phyloP scores from a whole-genome alignment of 257 asterid genomes.

The Solanum virginianum region DNA sequence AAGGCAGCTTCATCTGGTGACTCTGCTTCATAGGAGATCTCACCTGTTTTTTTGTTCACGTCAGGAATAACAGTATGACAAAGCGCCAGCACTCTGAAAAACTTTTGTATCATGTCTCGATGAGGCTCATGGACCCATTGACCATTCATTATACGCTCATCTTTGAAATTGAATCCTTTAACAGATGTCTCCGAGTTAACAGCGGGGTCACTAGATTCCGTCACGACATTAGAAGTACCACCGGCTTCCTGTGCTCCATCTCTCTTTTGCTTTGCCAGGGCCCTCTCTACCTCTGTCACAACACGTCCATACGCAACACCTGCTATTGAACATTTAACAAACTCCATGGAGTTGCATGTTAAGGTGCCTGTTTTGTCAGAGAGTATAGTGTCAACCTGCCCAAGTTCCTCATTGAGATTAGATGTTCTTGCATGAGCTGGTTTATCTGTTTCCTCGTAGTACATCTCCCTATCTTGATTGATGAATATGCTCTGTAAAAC shows the following conservation, averaged over 20 bases:
- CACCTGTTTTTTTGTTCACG: slow-evolving; percentile 41
- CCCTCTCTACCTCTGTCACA: slow-evolving; percentile 89
- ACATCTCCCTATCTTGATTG: slow-evolving; percentile 81
- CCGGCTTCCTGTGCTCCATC: slow-evolving; percentile 17
- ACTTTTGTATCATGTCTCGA: slow-evolving; percentile 53
- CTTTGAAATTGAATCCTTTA: slow-evolving; percentile 80
- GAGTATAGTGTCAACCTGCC: slow-evolving; percentile 76
- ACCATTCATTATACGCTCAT: slow-evolving; percentile 81
- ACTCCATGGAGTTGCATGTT: slow-evolving; percentile 95
- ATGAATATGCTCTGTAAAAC: slow-evolving; percentile 75
- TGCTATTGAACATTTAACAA: slow-evolving; percentile 78
- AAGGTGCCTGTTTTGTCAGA: slow-evolving; percentile 96
- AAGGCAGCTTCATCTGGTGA: slow-evolving; percentile 98
- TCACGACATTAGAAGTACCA: slow-evolving; percentile 7
- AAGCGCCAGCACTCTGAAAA: slow-evolving; percentile 72
- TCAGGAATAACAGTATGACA: slow-evolving; percentile 98
- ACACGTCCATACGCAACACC: slow-evolving; percentile 87
- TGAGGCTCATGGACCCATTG: slow-evolving; percentile 62
- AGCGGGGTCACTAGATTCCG: slow-evolving; percentile 5
- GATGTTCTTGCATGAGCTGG: slow-evolving; percentile 96
- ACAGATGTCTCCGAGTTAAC: slow-evolving; percentile 21
- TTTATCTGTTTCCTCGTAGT: slow-evolving; percentile 59
- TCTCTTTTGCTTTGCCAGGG: slow-evolving; percentile 54
- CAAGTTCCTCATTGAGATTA: slow-evolving; percentile 94
- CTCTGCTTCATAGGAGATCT: slow-evolving; percentile 85